Evolutionary conservation across 2,329 filamentous ascomycete genomes (phyloP).

Genomic region (Pseudogymnoascus sp.): DNA sequence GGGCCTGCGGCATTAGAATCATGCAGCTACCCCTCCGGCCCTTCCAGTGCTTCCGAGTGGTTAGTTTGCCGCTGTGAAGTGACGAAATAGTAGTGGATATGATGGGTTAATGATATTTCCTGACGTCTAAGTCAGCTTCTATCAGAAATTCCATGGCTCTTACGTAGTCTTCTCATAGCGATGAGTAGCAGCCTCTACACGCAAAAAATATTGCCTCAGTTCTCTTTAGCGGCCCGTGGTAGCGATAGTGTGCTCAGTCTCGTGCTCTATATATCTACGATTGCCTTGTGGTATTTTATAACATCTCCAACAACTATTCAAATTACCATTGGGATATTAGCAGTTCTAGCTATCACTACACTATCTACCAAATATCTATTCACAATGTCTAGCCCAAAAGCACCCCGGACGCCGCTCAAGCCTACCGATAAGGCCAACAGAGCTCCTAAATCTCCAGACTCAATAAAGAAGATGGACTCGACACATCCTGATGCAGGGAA

Average conservation of each 20-base stretch:
- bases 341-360: neutral
- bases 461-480: conserved; percentile 19
- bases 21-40: neutral
- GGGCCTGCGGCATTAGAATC: neutral
- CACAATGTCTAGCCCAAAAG: neutral
- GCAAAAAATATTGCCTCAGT: neutral
- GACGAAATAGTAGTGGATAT: neutral
- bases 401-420: neutral
- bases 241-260: neutral
- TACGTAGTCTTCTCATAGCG: neutral
- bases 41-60: neutral
- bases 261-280: neutral
- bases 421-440: neutral
- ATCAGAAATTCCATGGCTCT: neutral
- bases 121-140: neutral
- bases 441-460: conserved; percentile 16
- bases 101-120: neutral
- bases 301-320: neutral
- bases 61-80: neutral
- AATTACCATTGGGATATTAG: neutral
- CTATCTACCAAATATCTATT: neutral
- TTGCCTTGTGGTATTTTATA: neutral
- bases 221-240: neutral
- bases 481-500: conserved; percentile 11
- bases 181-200: neutral